These are phyloP conservation scores for Podospora tetraspora DNA, from an alignment of 495 filamentous ascomycete species.

Conservation along the genomic window DNA sequence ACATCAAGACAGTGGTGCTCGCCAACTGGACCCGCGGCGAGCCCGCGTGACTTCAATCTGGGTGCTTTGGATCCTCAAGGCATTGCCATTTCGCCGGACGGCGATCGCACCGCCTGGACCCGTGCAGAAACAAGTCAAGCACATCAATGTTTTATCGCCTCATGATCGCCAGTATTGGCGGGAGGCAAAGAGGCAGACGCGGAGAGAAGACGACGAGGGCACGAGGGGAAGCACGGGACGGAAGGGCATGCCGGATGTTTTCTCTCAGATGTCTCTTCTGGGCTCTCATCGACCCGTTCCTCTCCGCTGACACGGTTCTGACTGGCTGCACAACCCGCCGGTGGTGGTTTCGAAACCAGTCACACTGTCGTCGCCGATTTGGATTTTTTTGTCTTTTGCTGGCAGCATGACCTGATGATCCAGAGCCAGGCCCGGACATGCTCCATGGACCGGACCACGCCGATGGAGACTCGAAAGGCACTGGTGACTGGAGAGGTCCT, in stretches of 20 bases:
- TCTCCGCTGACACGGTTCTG: not conserved
- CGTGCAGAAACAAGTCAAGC: not conserved
- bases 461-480: not conserved
- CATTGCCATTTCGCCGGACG: not conserved
- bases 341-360: not conserved
- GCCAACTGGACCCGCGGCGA: not conserved
- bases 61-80: not conserved
- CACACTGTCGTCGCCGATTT: not conserved
- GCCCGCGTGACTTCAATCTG: not conserved
- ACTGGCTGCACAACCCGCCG: not conserved
- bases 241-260: not conserved
- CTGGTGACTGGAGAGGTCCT: not conserved
- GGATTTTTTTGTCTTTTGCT: not conserved
- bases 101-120: not conserved
- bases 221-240: not conserved
- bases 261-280: too few species aligned
- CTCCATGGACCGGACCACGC: not conserved
- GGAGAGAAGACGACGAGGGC: not conserved
- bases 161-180: not conserved
- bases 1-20: not conserved
- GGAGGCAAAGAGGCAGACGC: not conserved
- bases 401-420: not conserved
- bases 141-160: conserved; percentile 1
- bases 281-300: too few species aligned
- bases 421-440: not conserved